Evolutionary conservation across 495 filamentous ascomycete genomes (phyloP).

Genomic region (Penicillium goetzii): DNA sequence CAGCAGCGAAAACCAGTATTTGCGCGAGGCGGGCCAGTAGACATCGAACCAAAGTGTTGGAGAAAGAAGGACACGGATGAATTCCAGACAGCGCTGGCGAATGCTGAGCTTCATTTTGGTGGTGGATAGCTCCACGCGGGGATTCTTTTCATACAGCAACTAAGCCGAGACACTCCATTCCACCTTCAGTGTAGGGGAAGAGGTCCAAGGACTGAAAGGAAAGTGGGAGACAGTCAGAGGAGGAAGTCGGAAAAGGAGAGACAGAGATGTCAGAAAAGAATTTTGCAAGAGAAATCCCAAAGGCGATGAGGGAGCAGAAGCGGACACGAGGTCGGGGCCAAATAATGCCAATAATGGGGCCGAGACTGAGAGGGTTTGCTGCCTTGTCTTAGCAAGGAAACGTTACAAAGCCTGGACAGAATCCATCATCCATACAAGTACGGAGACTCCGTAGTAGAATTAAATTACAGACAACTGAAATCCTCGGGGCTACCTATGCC

Average conservation of each 20-base stretch:
- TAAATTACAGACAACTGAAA: not conserved
- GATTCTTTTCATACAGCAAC: constrained; percentile 8
- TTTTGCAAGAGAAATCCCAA: not conserved
- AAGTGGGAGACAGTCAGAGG: not conserved
- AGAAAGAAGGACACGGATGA: constrained; percentile 23
- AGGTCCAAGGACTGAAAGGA: not conserved
- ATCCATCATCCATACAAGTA: not conserved
- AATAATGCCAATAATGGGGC: not conserved
- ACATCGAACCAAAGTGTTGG: constrained; percentile 33
- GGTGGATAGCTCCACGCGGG: not conserved
- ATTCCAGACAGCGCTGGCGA: constrained; percentile 3
- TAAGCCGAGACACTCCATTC: constrained; percentile 4
- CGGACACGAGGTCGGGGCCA: constrained; percentile 1
- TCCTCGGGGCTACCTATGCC: not conserved
- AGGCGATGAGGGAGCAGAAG: not conserved
- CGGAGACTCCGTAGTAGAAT: too few relatives aligned
- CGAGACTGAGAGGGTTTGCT: not conserved
- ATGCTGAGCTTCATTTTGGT: constrained; percentile 18
- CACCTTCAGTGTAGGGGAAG: not conserved
- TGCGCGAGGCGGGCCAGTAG: constrained; percentile 39
- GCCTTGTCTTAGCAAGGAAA: too few relatives aligned
- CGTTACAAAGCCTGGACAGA: too few relatives aligned
- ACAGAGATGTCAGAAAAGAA: not conserved
- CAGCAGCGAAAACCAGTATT: constrained; percentile 42
- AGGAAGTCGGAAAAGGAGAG: not conserved